Conservation (phyloP, 768 basidiomycete species). For the Phylloporus sp. region DNA sequence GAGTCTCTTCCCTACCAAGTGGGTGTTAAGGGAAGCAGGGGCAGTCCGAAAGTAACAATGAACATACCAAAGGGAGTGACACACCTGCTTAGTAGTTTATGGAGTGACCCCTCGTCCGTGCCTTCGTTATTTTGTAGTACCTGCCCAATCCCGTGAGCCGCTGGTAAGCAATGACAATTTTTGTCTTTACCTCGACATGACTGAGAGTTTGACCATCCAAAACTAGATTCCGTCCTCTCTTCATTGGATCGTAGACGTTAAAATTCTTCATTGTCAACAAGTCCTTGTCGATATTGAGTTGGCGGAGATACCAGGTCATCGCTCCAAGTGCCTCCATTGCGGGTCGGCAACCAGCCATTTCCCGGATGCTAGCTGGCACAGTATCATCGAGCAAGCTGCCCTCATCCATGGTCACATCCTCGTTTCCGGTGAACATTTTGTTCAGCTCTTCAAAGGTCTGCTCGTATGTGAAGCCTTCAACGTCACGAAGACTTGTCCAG, state of each 20-base stretch:
- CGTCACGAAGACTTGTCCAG: slow-evolving; percentile 81
- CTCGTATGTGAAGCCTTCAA: slow-evolving; percentile 80
- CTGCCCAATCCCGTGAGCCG: slow-evolving; percentile 33
- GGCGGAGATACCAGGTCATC: slow-evolving; percentile 92
- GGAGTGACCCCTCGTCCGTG: slow-evolving; percentile 83
- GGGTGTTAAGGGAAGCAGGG: slow-evolving; percentile 6
- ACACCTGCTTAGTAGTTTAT: slow-evolving; percentile 79
- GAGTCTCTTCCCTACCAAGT: slow-evolving; percentile 75
- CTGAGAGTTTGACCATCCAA: slow-evolving; percentile 94
- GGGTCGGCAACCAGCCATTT: slow-evolving; percentile 58
- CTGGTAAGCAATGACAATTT: background rate
- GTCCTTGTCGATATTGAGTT: slow-evolving; percentile 94
- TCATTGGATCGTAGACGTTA: slow-evolving; percentile 95
- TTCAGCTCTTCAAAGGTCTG: slow-evolving; percentile 66
- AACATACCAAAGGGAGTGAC: slow-evolving; percentile 82
- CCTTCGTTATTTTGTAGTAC: slow-evolving; percentile 92
- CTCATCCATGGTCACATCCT: slow-evolving; percentile 45
- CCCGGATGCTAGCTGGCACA: slow-evolving; percentile 70
- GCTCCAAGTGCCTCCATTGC: slow-evolving; percentile 87
- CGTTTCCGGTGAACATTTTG: slow-evolving; percentile 53
- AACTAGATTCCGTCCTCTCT: slow-evolving; percentile 76
- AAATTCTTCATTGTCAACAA: slow-evolving; percentile 96
- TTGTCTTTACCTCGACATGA: slow-evolving; percentile 83
- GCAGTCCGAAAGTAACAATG: slow-evolving; percentile 6
- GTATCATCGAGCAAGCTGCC: slow-evolving; percentile 33